Evolutionary conservation across 176 grass and related monocot species (phyloP).

Genomic region (Aegilops bicornis): DNA sequence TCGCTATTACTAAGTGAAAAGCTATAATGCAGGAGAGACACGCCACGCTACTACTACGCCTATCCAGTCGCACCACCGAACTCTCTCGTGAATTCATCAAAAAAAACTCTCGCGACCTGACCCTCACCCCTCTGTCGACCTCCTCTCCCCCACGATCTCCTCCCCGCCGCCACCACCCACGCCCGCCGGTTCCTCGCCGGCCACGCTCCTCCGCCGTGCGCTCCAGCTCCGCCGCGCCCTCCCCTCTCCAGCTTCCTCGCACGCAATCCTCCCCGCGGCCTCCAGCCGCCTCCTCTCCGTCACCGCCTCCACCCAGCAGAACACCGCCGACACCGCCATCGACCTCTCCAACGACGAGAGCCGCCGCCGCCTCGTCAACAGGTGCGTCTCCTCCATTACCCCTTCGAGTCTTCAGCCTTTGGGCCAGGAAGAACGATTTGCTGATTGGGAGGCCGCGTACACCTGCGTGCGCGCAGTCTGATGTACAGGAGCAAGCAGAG

Average conservation of each 20-base stretch:
- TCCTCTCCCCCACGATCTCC: not conserved
- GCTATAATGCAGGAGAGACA: too few species aligned
- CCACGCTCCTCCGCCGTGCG: slow-evolving; percentile 42
- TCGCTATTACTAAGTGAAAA: too few species aligned
- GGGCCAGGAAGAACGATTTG: not conserved
- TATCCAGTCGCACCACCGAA: too few species aligned
- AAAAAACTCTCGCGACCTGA: too few species aligned
- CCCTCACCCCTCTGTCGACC: too few species aligned
- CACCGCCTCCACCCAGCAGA: slow-evolving; percentile 38
- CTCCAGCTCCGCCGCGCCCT: slow-evolving; percentile 36
- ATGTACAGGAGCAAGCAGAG: slow-evolving; percentile 94
- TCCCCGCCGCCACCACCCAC: not conserved
- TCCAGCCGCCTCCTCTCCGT: slow-evolving; percentile 17
- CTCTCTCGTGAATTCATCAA: too few species aligned
- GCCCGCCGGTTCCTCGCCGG: slow-evolving; percentile 27
- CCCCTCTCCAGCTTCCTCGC: not conserved
- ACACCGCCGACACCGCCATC: slow-evolving; percentile 21
- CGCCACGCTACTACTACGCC: too few species aligned
- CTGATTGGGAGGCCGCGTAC: not conserved
- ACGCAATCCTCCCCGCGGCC: not conserved
- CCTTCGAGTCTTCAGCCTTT: not conserved
- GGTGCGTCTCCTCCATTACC: slow-evolving; percentile 16
- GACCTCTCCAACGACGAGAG: slow-evolving; percentile 80
- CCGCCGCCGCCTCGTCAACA: slow-evolving; percentile 84
- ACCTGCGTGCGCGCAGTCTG: slow-evolving; percentile 46